Base-by-base conservation (phyloP, 2,329 filamentous ascomycete genomes). In the Thelonectria rubi region DNA sequence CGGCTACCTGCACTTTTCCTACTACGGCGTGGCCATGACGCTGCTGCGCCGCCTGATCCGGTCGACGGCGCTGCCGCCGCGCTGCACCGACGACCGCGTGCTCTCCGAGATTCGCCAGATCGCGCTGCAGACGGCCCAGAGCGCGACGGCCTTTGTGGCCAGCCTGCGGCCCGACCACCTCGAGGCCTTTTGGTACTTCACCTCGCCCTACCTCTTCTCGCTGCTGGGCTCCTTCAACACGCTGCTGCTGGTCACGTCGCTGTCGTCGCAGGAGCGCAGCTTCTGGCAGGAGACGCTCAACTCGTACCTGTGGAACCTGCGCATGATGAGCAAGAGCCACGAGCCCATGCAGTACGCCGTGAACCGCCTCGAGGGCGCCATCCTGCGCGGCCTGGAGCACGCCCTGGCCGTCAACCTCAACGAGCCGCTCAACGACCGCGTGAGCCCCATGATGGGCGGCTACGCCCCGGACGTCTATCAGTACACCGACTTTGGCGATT, bases 11-110 rank as follows among this genome's bases (percentile, higher is more conserved):
- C 78, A 82, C 56, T 75, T 83, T 18, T 80, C 79, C 11, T 82
- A 82, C 68, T 78, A 82, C 60, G 80, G 79, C 2, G 80, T 80
- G 1, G 77, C 79, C 55, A 80, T 82, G 63, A 78, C 79, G 20
- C 73, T 82, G 2, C 79, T 82, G 63, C 78, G 80, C 6, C 78
- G 80, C 6, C 77, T 83, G 58, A 75, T 82, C 5, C 72, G 73
- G 32, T 75, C 73, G 42, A 72, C 72, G 32, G 72, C 73, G 7
- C 56, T 75, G n/a, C 63, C 72, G 1, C 72, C 73, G 24, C 68
- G 69, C 14, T 75, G 73, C 58, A 49, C 62, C n/a, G 69, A 75
- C 46, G 68, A 74, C 21, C 64, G 65, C 9, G 65, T 75, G 2
- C 65, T 75, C 15, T 61, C 66, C 8, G 70, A 69, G n/a, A 69